Evolutionary conservation across 768 basidiomycete genomes (phyloP), one percentile per base, ranked within the genome.

Genomic region (Serendipita indica): DNA sequence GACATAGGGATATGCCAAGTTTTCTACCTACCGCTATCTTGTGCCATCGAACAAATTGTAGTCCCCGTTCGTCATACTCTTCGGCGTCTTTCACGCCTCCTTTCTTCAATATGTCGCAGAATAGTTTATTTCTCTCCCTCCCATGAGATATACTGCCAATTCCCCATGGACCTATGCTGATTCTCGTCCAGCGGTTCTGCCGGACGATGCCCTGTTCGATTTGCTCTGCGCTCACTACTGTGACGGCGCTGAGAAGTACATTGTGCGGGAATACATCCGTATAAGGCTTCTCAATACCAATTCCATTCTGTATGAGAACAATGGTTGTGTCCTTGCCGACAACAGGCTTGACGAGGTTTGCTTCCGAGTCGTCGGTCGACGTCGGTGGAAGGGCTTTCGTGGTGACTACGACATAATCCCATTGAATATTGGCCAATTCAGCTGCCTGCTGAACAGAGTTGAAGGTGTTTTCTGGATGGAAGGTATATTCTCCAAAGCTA

Each of bases 151-250:
- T 20, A 10, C 27, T 58, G 25, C 59, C 63, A 3, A 30, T 52
- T 33, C 46, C 64, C 43, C 61, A 69, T 13, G 68, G 68, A 2
- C 68, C 68, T 5, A 69, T 61, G 57, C 58, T 60, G 33, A 69
- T 66, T 16, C 68, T 52, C 3, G 68, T 69, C 68, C 68, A 69
- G 5, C 68, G 60, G 46, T 69, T 69, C 61, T 69, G 68, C 39
- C 61, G 58, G 2, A 69, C 60, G 25, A 63, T 49, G 3, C 68
- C 68, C 18, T 62, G 63, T 37, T 54, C n/a, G 1, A 64, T 62
- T 60, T 69, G 68, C 58, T 67, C 66, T 1, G 68, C 68, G 41
- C 60, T 63, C 16, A 65, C 65, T 33, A 69, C 65, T 5, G 68
- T 69, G 3, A 69, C 68, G 14, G 65, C 67, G 35, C 61, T 64